Base-by-base conservation (phyloP, 148 eudicot genomes). In the Bassia scoparia region DNA sequence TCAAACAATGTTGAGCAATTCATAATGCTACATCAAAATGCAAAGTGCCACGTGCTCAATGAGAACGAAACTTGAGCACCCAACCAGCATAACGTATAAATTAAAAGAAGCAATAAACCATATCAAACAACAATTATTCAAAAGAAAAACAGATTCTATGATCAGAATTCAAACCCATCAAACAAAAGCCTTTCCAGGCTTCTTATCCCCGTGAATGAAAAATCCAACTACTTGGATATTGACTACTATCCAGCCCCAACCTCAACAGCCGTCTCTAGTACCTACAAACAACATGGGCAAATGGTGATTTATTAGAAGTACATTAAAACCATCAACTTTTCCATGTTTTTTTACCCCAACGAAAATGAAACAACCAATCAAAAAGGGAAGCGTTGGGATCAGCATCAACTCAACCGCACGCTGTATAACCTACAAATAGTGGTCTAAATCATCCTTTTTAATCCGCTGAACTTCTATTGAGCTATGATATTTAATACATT, bases 341-440 rank as follows among this genome's bases (percentile, higher is more conserved):
- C 97, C 97, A 71, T 90, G 87, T 80, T 84, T 95, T n/a, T 85
- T 89, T 95, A 73, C 90, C 97, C 98, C 98, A 95, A 70, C 97
- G 96, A 80, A 74, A 82, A 89, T 91, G 97, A 86, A 91, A 95
- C 86, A 95, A 81, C 97, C 99, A 95, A 81, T 83, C 82, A 72
- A 61, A n/a, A 65, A 67, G 99, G 96, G 82, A 95, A 95, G 62
- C 77, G 88, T 84, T 82, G 58, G 83, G 84, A 80, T 91, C 89
- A 69, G 96, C 97, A 78, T 88, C 92, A 79, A 89, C 97, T 83
- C 80, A 86, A 89, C 97, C 3, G 97, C 90, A 82, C 52, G 78
- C 38, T 66, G 69, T 81, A 89, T 86, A 78, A 91, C 96, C 97
- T 95, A 91, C 88, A 86, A 70, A 71, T 82, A 56, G 83, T 64